Evolutionary conservation across 2,329 filamentous ascomycete genomes (phyloP), one percentile per base, ranked within the genome.

Genomic region (Bipolaris zeicola): DNA sequence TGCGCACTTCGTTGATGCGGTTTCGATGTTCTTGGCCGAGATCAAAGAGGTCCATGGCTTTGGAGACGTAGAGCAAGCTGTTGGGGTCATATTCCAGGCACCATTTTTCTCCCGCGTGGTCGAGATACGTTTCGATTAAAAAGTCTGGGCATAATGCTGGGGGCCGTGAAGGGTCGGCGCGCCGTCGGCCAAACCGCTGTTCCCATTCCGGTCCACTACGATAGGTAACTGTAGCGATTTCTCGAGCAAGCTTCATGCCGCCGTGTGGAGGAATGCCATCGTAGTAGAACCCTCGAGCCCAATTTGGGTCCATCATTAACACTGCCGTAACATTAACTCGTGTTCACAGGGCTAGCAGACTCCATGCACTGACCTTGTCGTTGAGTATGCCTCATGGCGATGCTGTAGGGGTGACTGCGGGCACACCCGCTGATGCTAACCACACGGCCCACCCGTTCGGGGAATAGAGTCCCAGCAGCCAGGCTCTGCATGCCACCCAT

Each of bases 401-500:
- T 96, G 76, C 93, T 96, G 80, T 99, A 99, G 0, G 95, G 95
- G 74, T 99, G 95, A 66, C 90, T 96, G 62, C 95, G 84, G 0
- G 94, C 95, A 76, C 95, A 99, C 11, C 94, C 95, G 70, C 90
- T 96, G 71, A 98, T 95, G 69, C 88, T 94, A 36, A 92, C 91
- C 61, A 99, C 85, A 63, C 89, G 88, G 37, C 87, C 87, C 2
- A 99, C 89, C 33, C 94, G 85, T 37, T 90, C 85, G 0, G 92
- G 90, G 73, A 94, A 96, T 28, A 96, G 79, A 1, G 90, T 87
- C 3, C 91, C 95, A 0, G 92, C 90, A 6, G 93, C 93, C 5
- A 99, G 83, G 65, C 91, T 95, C 74, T 96, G 94, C 95, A 99
- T 99, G 52, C 95, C 95, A 50, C 95, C 95, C 95, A 99, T 99